Conservation (phyloP, 768 basidiomycete genomes). For the Leccinum truebloodii region DNA sequence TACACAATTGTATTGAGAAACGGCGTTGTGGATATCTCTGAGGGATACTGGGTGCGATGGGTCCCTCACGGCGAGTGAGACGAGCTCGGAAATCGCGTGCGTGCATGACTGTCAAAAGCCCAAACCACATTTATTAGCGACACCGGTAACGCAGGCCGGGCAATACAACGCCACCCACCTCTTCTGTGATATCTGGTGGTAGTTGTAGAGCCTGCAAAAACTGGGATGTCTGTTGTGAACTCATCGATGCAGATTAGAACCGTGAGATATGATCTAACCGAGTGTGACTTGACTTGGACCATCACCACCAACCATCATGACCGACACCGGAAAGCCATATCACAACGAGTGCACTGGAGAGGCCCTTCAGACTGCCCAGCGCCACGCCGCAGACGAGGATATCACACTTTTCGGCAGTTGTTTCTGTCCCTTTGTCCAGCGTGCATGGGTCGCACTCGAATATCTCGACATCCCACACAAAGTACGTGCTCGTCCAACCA, state of each 20-base stretch:
- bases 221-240: background rate
- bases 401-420: slow-evolving; percentile 72
- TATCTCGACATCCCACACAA: slow-evolving; percentile 70
- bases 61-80: slow-evolving; percentile 18
- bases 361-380: slow-evolving; percentile 58
- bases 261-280: background rate
- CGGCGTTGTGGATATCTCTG: slow-evolving; percentile 17
- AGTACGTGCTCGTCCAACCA: slow-evolving; percentile 36
- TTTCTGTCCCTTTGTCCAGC: slow-evolving; percentile 83
- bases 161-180: slow-evolving; percentile 8
- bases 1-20: slow-evolving; percentile 16
- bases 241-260: slow-evolving; percentile 5
- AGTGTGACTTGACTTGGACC: background rate
- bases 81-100: slow-evolving; percentile 18
- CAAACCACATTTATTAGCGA: background rate
- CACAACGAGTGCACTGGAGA: slow-evolving; percentile 45
- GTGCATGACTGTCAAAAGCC: slow-evolving; percentile 19
- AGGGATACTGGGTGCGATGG: slow-evolving; percentile 13
- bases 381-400: slow-evolving; percentile 47
- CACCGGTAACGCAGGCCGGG: background rate
- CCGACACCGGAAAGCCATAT: slow-evolving; percentile 43
- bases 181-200: slow-evolving; percentile 25
- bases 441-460: slow-evolving; percentile 78
- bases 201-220: slow-evolving; percentile 24
- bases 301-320: slow-evolving; percentile 20